Evolutionary conservation across 179 eudicot species (phyloP).

Genomic region (Carnegiea gigantea): DNA sequence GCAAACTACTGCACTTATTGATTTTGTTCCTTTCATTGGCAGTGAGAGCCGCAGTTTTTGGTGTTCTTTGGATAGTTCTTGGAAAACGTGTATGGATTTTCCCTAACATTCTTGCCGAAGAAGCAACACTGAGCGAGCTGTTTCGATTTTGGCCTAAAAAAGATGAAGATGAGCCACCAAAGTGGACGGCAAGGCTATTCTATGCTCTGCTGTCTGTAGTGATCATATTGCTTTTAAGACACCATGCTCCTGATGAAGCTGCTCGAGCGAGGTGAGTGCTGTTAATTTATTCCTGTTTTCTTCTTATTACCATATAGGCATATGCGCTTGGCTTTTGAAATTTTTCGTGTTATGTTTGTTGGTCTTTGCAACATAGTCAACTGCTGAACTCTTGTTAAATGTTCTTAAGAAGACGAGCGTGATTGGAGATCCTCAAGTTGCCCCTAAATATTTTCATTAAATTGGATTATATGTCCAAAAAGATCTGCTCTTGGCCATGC

Average conservation of each 20-base stretch:
- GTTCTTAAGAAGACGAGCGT: not conserved
- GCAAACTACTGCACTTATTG: not conserved
- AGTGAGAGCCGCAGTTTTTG: slow-evolving; percentile 87
- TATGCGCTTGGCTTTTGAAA: not conserved
- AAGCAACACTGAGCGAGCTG: slow-evolving; percentile 82
- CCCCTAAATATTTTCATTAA: not conserved
- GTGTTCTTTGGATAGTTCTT: slow-evolving; percentile 68
- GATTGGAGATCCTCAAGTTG: not conserved
- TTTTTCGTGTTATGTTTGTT: not conserved
- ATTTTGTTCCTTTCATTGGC: slow-evolving; percentile 23
- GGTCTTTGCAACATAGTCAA: not conserved
- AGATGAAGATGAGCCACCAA: slow-evolving; percentile 90
- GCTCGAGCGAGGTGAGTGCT: slow-evolving; percentile 85
- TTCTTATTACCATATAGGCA: not conserved
- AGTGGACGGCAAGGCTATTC: slow-evolving; percentile 90
- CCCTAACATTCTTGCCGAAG: slow-evolving; percentile 98
- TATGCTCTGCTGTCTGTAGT: slow-evolving; percentile 59
- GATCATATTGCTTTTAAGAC: slow-evolving; percentile 69
- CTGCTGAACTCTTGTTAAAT: not conserved
- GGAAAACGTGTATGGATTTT: slow-evolving; percentile 93
- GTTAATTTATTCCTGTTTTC: not conserved
- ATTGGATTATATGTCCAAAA: not conserved
- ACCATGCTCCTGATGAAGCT: slow-evolving; percentile 99
- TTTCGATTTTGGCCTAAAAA: slow-evolving; percentile 94
- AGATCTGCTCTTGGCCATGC: not conserved